Conservation (phyloP, 2,329 filamentous ascomycete species). For the Clonostachys solani region DNA sequence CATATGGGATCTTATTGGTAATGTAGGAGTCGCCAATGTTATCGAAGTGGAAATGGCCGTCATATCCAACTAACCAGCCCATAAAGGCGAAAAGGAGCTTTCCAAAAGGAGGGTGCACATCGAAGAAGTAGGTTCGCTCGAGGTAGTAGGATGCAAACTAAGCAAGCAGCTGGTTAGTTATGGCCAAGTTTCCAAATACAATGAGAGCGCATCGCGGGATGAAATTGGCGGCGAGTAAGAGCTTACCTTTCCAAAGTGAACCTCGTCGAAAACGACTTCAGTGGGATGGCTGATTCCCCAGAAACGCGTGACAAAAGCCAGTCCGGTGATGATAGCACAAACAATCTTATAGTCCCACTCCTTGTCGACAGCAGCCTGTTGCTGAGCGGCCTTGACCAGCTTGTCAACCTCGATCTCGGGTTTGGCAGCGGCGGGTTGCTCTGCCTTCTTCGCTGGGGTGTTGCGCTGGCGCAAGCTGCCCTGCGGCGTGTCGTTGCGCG, state of each 20-base stretch:
- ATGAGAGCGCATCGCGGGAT: background rate
- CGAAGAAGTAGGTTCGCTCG: constrained; percentile 98
- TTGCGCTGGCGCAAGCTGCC: constrained; percentile 57
- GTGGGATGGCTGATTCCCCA: constrained; percentile 94
- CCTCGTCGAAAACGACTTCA: constrained; percentile 97
- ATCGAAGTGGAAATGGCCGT: constrained; percentile 96
- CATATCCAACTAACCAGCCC: constrained; percentile 96
- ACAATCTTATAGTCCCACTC: constrained; percentile 84
- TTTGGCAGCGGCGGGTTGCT: constrained; percentile 25
- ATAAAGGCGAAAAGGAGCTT: constrained; percentile 97
- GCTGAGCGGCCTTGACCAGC: constrained; percentile 32
- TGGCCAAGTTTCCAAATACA: background rate
- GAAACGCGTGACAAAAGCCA: constrained; percentile 91
- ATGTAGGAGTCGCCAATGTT: constrained; percentile 99
- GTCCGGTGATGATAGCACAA: constrained; percentile 68
- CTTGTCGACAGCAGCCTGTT: constrained; percentile 33
- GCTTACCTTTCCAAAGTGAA: constrained; percentile 96
- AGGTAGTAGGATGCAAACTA: constrained; percentile 80
- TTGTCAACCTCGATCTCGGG: constrained; percentile 46
- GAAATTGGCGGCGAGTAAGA: background rate
- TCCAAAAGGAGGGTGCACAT: constrained; percentile 96
- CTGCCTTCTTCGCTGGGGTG: constrained; percentile 33
- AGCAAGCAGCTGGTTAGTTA: background rate
- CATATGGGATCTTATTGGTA: constrained; percentile 93
- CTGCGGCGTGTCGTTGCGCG: constrained; percentile 45